These are phyloP conservation scores for Macadamia tetraphylla DNA, from an alignment of 164 flowering plant species.

Conservation along the genomic window DNA sequence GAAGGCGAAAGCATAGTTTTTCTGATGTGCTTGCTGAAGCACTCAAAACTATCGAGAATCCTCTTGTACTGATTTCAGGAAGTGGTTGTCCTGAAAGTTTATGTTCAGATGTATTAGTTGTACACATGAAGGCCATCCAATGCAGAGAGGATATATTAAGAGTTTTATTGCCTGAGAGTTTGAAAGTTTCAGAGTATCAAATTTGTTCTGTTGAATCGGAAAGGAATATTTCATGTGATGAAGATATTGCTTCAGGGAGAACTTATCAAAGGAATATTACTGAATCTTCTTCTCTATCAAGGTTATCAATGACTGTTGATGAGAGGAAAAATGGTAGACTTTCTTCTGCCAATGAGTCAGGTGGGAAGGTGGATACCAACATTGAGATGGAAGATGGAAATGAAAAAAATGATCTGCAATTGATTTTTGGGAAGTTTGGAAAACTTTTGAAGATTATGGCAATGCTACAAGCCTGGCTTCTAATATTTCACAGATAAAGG, in stretches of 20 bases:
- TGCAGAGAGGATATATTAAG: slow-evolving; percentile 35
- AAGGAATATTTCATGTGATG: neutral
- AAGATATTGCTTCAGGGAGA: neutral
- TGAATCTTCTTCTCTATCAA: slow-evolving; percentile 1
- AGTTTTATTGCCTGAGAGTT: slow-evolving; percentile 34
- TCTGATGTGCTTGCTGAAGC: slow-evolving; percentile 35
- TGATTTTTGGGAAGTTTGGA: slow-evolving; percentile 10
- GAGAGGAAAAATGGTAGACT: too few relatives aligned
- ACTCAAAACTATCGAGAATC: slow-evolving; percentile 42
- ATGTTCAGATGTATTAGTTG: slow-evolving; percentile 23
- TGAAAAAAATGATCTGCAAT: neutral
- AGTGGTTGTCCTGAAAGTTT: neutral
- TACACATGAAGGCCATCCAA: slow-evolving; percentile 24
- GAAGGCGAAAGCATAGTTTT: neutral
- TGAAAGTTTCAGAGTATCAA: neutral
- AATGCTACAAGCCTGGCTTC: neutral
- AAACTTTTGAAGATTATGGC: slow-evolving; percentile 7
- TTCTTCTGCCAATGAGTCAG: neutral
- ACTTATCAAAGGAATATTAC: neutral
- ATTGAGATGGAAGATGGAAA: slow-evolving; percentile 3
- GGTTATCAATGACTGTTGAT: too few relatives aligned
- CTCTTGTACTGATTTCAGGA: slow-evolving; percentile 37
- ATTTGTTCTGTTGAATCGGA: neutral
- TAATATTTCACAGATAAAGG: slow-evolving; percentile 17
- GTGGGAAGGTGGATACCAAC: neutral